Percentiles rank a stretch among this genome's conserved stretches.
Conservation (phyloP, 1,139 yeast genomes). For the Citeromyces hawaiiensis region DNA sequence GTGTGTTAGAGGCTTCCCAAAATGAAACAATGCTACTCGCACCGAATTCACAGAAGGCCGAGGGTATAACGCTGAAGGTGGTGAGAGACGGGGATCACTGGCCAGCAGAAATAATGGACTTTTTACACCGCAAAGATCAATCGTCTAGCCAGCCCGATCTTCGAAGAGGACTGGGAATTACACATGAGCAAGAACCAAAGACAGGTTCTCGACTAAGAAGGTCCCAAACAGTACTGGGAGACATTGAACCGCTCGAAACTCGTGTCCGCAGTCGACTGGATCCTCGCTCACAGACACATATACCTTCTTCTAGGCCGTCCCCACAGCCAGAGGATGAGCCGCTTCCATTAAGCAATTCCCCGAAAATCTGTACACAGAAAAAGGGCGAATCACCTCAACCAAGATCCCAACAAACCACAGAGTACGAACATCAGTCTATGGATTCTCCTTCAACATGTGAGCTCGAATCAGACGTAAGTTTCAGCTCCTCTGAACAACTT, state of each 20-base stretch:
- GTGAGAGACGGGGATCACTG: not conserved
- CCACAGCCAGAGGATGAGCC: not conserved
- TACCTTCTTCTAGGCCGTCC: not conserved
- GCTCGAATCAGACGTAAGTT: not conserved
- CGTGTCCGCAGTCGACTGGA: not conserved
- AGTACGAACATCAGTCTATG: no score
- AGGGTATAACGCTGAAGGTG: not conserved
- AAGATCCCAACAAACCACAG: no score
- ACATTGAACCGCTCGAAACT: not conserved
- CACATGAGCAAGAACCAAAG: not conserved
- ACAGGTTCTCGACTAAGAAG: not conserved
- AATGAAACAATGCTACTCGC: not conserved
- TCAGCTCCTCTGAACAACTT: not conserved
- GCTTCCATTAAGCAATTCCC: no score
- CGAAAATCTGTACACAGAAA: no score
- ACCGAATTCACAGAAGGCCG: not conserved
- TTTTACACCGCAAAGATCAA: not conserved
- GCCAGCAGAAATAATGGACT: not conserved
- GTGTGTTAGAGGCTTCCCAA: conserved; percentile 2
- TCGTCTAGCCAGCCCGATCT: not conserved
- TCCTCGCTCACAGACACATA: not conserved
- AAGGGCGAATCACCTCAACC: no score
- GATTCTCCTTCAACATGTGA: not conserved
- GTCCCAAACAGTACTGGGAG: not conserved
- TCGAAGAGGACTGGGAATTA: not conserved